These are phyloP conservation scores for Puccinia coronata DNA, from an alignment of 1,284 basidiomycete species.

Conservation along the genomic window DNA sequence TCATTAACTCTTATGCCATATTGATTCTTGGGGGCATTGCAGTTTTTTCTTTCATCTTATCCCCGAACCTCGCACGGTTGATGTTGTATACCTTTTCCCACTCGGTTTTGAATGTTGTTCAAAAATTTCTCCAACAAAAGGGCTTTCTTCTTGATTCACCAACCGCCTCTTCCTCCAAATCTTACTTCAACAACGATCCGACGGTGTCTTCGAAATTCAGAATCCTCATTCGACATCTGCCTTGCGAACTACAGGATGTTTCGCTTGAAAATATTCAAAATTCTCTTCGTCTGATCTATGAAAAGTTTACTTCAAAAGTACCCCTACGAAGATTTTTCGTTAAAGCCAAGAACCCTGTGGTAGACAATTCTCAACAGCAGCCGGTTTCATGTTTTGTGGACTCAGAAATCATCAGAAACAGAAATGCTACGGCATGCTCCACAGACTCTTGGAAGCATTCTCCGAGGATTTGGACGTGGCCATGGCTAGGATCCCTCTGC, in stretches of 20 bases:
- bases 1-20: slow-evolving; percentile 23
- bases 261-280: slow-evolving; percentile 16
- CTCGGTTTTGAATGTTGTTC: slow-evolving; percentile 7
- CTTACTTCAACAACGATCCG: slow-evolving; percentile 4
- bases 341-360: neutral
- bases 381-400: neutral
- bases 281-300: neutral
- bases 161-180: slow-evolving; percentile 7
- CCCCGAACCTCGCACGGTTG: neutral
- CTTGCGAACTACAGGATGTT: neutral
- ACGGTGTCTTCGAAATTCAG: neutral
- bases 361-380: neutral
- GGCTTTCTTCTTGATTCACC: slow-evolving; percentile 21
- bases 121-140: neutral
- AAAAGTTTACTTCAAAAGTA: neutral
- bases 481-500: slow-evolving; percentile 43
- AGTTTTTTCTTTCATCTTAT: slow-evolving; percentile 15
- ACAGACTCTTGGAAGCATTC: neutral
- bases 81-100: slow-evolving; percentile 8
- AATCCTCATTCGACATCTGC: neutral
- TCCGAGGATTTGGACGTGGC: slow-evolving; percentile 41
- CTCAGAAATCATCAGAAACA: neutral
- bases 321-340: neutral
- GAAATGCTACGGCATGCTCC: neutral
- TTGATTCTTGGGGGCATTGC: neutral